These are phyloP conservation scores for Teunomyces panamensis DNA, from an alignment of 805 yeast species.

Conservation along the genomic window DNA sequence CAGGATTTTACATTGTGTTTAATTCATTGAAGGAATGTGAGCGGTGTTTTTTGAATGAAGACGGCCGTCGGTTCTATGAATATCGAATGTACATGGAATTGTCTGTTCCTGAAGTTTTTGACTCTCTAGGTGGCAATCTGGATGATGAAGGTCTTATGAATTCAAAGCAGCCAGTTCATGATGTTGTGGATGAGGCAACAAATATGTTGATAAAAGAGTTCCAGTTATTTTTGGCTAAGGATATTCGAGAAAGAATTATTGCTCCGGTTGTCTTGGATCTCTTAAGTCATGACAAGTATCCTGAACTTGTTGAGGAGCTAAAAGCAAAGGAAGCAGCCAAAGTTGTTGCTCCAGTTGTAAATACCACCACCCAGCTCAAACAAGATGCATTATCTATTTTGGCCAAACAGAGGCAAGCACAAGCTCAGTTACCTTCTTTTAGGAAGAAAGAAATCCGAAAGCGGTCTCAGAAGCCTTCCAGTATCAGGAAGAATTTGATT, in stretches of 20 bases:
- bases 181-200: constrained; percentile 57
- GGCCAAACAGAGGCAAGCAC: constrained; percentile 17
- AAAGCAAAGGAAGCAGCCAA: constrained; percentile 25
- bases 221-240: constrained; percentile 59
- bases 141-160: constrained; percentile 14
- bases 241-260: constrained; percentile 68
- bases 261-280: constrained; percentile 65
- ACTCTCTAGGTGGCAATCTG: constrained; percentile 10
- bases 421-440: constrained; percentile 30
- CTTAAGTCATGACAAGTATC: constrained; percentile 58
- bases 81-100: constrained; percentile 58
- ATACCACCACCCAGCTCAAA: constrained; percentile 14
- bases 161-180: constrained; percentile 10
- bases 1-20: constrained; percentile 74
- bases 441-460: constrained; percentile 22
- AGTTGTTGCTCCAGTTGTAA: constrained; percentile 8
- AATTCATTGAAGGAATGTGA: constrained; percentile 56
- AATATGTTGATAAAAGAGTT: constrained; percentile 60
- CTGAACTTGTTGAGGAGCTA: constrained; percentile 41
- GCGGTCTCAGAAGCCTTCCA: constrained; percentile 10
- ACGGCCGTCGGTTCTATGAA: constrained; percentile 50
- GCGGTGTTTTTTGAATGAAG: constrained; percentile 56
- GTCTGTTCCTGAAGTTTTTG: constrained; percentile 46
- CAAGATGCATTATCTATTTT: constrained; percentile 26
- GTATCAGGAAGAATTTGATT: constrained; percentile 31